These are phyloP conservation scores for Dryadomyces quercivorus DNA, from an alignment of 2,329 filamentous ascomycete species.

Conservation along the genomic window DNA sequence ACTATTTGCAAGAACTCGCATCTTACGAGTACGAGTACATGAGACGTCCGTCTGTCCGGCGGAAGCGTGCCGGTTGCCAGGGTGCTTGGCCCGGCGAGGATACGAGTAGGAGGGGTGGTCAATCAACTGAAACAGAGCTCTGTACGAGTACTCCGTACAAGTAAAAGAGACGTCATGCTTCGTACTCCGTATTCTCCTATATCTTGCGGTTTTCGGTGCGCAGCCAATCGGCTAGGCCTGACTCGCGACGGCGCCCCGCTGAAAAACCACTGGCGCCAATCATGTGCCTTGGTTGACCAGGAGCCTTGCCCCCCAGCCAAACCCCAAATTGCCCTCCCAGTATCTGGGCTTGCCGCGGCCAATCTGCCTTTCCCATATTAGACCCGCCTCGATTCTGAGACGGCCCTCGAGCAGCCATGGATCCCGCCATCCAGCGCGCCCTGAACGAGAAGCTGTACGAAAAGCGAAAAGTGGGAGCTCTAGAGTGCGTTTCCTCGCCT, in stretches of 20 bases:
- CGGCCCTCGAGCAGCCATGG: slow-evolving; percentile 44
- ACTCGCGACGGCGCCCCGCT: not conserved
- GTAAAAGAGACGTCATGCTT: not conserved
- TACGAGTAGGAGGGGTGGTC: not conserved
- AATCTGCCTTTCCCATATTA: not conserved
- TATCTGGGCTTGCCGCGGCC: not conserved
- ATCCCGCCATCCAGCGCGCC: slow-evolving; percentile 75
- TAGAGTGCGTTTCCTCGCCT: slow-evolving; percentile 58
- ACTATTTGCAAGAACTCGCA: not conserved
- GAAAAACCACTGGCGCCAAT: not conserved
- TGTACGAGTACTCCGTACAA: too few relatives aligned
- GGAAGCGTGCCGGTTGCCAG: not conserved
- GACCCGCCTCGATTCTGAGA: not conserved
- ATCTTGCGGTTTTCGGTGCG: not conserved
- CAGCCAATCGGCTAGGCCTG: not conserved
- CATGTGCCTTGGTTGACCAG: not conserved
- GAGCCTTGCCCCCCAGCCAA: not conserved
- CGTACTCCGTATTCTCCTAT: not conserved
- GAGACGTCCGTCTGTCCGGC: not conserved
- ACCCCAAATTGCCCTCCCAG: not conserved
- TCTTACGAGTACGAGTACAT: not conserved
- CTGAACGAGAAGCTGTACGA: slow-evolving; percentile 98
- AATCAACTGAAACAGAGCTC: not conserved
- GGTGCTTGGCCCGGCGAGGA: not conserved
- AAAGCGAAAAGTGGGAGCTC: slow-evolving; percentile 88